Evolutionary conservation across 2,329 filamentous ascomycete genomes (phyloP), one percentile per base, ranked within the genome.

Genomic region (Hypoxylon sp.): DNA sequence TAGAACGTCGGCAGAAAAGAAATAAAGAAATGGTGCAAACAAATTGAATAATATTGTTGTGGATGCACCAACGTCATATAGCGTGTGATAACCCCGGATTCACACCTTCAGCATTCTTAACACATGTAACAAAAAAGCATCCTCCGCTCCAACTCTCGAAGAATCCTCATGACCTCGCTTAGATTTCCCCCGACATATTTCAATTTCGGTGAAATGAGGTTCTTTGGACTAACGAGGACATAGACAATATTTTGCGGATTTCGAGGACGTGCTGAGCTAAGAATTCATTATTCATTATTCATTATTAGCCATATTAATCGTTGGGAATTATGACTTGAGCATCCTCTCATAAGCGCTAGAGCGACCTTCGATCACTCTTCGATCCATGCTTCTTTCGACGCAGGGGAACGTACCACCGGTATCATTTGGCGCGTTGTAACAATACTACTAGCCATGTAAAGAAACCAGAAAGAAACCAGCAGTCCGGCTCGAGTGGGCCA

Each of bases 361-460:
- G 46, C 37, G n/a, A 32, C 43, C 41, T 54, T 39, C 53, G 57
- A 65, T 60, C 61, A 44, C 55, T 56, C 17, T 57, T 43, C 53
- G 48, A 58, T 68, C 62, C 55, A 56, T 65, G 53, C 50, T 54
- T 52, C 47, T 57, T 57, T 39, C 41, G 55, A 61, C 47, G 57
- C 63, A 68, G 62, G 65, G 62, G 65, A 65, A 63, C 59, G 60
- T 68, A 44, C 50, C 43, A 66, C 54, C 49, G 30, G 65, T 66
- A 61, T 68, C 63, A 68, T 30, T 66, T 62, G 59, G 63, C 65
- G 65, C 63, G 65, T 64, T 64, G 59, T 62, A 68, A 66, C 56
- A 56, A 60, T n/a, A n/a, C n/a, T n/a, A n/a, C n/a, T n/a, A n/a
- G n/a, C n/a, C n/a, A n/a, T n/a, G n/a, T n/a, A n/a, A n/a, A n/a